Percentiles rank a stretch among this genome's conserved stretches.
Evolutionary conservation across 2,329 filamentous ascomycete species (phyloP).

Genomic region (Colletotrichum sp.): DNA sequence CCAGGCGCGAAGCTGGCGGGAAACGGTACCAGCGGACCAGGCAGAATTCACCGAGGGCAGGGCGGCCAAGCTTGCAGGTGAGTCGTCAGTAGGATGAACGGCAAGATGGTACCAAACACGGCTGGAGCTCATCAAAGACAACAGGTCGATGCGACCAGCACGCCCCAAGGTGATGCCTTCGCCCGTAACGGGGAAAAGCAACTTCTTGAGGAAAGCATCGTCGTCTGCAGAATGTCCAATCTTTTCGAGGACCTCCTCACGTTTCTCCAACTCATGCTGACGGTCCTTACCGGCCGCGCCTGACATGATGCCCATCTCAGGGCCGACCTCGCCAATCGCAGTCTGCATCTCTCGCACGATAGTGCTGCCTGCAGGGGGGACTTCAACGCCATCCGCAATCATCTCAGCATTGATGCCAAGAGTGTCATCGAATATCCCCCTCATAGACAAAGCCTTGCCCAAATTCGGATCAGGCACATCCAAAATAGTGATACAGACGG

Average conservation of each 20-base stretch:
- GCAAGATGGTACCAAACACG: slow-evolving; percentile 95
- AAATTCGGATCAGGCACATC: slow-evolving; percentile 82
- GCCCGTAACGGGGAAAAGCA: slow-evolving; percentile 79
- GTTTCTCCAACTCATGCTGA: slow-evolving; percentile 80
- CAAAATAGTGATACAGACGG: slow-evolving; percentile 86
- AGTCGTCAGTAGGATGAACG: slow-evolving; percentile 89
- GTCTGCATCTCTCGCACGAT: slow-evolving; percentile 87
- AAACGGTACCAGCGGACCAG: slow-evolving; percentile 94
- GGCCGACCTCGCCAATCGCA: slow-evolving; percentile 76
- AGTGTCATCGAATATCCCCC: slow-evolving; percentile 91
- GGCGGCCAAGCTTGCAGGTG: slow-evolving; percentile 75
- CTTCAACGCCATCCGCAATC: slow-evolving; percentile 91
- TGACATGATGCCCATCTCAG: slow-evolving; percentile 78
- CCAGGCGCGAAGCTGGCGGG: slow-evolving; percentile 91
- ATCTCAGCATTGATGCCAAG: slow-evolving; percentile 95
- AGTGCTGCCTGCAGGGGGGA: slow-evolving; percentile 76
- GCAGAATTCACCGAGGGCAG: slow-evolving; percentile 76
- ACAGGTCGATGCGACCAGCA: slow-evolving; percentile 79
- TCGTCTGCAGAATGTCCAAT: slow-evolving; percentile 81
- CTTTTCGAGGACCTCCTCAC: slow-evolving; percentile 85
- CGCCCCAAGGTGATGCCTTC: slow-evolving; percentile 84
- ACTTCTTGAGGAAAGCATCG: slow-evolving; percentile 80
- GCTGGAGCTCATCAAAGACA: slow-evolving; percentile 77
- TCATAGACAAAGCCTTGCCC: slow-evolving; percentile 87
- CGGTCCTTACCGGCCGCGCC: slow-evolving; percentile 73